Evolutionary conservation across 305 asterid species (phyloP), one percentile per base, ranked within the genome.

Genomic region (Fraxinus xanthoxyloides): DNA sequence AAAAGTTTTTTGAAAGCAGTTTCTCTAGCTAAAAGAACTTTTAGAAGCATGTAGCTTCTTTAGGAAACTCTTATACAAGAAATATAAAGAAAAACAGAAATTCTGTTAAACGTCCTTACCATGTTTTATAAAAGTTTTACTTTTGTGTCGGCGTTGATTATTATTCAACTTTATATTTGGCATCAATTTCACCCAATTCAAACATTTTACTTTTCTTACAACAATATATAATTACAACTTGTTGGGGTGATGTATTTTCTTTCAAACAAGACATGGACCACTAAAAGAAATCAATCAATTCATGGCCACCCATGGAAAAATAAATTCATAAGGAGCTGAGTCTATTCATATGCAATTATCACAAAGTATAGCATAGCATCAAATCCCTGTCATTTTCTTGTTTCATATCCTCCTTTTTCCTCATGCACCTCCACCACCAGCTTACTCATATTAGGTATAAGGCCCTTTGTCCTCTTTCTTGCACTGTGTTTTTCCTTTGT

Each of bases 381-480:
- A 69, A 70, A 70, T 70, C 75, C 75, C 43, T 31, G 75, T 70
- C 76, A 70, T 70, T 70, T 70, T 70, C 76, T 70, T 70, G 76
- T 31, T 70, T 70, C 76, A 32, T 32, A 70, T 70, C 76, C 43
- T 70, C 5, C 76, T 70, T 70, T 70, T 70, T 70, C 26, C 76
- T 69, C 75, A 69, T 69, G 75, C 75, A 28, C 17, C 23, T 70
- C 76, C 76, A 31, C 76, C 76, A 17, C 76, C 76, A 70, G 75
- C 75, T 15, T 17, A 65, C 75, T 70, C 75, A 70, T 17, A 15
- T 5, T 31, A 70, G 76, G 76, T 21, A 36, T 51, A 40, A 76
- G 72, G 24, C 81, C 69, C 73, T 70, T 61, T 81, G 83, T 82
- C 83, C 83, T 77, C 34, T 12, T 59, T 79, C 77, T 63, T 15